Percentiles rank a stretch among this genome's conserved stretches.
These are phyloP conservation scores for Elsinoe batatas DNA, from an alignment of 2,329 filamentous ascomycete genomes.

Conservation along the genomic window DNA sequence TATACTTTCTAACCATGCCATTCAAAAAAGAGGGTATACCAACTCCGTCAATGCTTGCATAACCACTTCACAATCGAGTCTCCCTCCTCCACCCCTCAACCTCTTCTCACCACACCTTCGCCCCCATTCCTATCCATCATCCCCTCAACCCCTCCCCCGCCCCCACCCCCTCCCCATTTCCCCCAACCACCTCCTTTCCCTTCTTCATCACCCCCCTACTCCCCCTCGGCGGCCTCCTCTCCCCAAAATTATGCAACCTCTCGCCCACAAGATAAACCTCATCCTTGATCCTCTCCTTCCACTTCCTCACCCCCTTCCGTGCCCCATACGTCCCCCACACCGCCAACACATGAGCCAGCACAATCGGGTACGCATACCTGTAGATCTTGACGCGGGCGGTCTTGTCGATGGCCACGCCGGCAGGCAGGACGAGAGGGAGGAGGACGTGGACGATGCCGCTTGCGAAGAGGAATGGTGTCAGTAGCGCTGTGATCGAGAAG, in stretches of 20 bases:
- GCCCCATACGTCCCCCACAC: slow-evolving; percentile 43
- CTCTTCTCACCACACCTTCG: not conserved
- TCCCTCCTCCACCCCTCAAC: not conserved
- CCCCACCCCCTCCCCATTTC: not conserved
- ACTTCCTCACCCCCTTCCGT: slow-evolving; percentile 54
- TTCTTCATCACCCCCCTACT: slow-evolving; percentile 25
- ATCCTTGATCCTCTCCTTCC: slow-evolving; percentile 76
- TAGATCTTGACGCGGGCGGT: slow-evolving; percentile 35
- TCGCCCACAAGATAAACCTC: slow-evolving; percentile 96
- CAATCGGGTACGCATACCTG: slow-evolving; percentile 64
- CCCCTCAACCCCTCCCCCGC: not conserved
- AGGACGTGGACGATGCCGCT: slow-evolving; percentile 37
- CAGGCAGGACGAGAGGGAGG: slow-evolving; percentile 11
- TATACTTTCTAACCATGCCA: not conserved
- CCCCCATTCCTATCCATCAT: not conserved
- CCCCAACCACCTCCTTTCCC: slow-evolving; percentile 13
- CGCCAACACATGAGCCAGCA: slow-evolving; percentile 37
- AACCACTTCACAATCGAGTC: not conserved
- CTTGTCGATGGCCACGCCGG: not conserved
- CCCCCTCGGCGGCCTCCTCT: slow-evolving; percentile 33
- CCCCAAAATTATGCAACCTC: slow-evolving; percentile 85
- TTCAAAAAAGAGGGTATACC: slow-evolving; percentile 9
- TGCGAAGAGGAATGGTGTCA: slow-evolving; percentile 54
- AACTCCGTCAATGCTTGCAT: slow-evolving; percentile 3
- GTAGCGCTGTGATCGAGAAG: slow-evolving; percentile 52